Conservation (phyloP, 1,139 yeast genomes). For the Debaryomycetaceae sp. region DNA sequence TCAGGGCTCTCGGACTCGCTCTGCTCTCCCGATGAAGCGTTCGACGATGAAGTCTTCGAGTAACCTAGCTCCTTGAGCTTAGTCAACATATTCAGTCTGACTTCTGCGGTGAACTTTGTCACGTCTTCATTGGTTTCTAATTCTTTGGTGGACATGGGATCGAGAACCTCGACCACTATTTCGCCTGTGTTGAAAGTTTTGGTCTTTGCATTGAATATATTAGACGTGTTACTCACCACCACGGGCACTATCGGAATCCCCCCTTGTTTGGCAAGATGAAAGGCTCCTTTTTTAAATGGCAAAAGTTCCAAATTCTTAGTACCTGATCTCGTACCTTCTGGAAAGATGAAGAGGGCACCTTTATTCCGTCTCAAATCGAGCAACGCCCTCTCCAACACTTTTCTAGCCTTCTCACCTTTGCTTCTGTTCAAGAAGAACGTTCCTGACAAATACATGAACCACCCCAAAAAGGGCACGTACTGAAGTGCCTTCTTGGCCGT, state of each 20-base stretch:
- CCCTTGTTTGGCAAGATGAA: slow-evolving; percentile 93
- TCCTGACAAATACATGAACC: slow-evolving; percentile 91
- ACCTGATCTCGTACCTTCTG: slow-evolving; percentile 94
- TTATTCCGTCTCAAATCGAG: slow-evolving; percentile 53
- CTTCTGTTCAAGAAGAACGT: slow-evolving; percentile 86
- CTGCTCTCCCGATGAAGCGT: slow-evolving; percentile 3
- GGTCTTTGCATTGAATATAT: slow-evolving; percentile 57
- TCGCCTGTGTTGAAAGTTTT: slow-evolving; percentile 60
- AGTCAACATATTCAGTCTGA: slow-evolving; percentile 31
- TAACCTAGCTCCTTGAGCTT: slow-evolving; percentile 31
- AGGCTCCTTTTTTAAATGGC: slow-evolving; percentile 96
- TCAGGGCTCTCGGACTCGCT: neutral
- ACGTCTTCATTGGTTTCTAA: slow-evolving; percentile 58
- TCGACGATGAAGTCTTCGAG: slow-evolving; percentile 18
- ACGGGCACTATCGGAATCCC: slow-evolving; percentile 85
- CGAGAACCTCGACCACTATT: slow-evolving; percentile 61
- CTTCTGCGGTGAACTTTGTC: slow-evolving; percentile 39
- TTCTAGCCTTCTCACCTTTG: slow-evolving; percentile 72
- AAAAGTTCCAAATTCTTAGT: slow-evolving; percentile 62
- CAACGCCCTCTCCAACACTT: slow-evolving; percentile 69
- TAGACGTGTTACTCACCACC: slow-evolving; percentile 81
- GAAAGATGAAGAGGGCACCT: slow-evolving; percentile 80
- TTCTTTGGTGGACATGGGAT: slow-evolving; percentile 59
- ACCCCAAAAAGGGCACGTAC: slow-evolving; percentile 89
- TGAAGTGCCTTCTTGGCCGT: slow-evolving; percentile 86